Evolutionary conservation across 768 basidiomycete genomes (phyloP).

Genomic region (Leccinum disarticulatum): DNA sequence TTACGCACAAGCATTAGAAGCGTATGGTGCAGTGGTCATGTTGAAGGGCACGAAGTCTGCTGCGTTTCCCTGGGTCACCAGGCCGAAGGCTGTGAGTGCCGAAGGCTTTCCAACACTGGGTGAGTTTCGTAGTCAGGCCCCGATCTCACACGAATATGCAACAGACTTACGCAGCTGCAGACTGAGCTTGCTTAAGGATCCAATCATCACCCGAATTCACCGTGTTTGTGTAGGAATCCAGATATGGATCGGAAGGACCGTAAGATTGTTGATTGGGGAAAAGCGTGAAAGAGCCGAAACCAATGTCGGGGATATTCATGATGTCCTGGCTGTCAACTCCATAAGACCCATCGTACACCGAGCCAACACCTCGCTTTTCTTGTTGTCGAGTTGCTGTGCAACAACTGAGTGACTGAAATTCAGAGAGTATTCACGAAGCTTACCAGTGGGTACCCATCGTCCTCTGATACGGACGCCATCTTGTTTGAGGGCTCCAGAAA

Average conservation of each 20-base stretch:
- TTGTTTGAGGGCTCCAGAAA: constrained; percentile 31
- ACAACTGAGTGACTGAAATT: constrained; percentile 2
- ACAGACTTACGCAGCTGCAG: constrained; percentile 42
- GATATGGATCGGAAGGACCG: constrained; percentile 45
- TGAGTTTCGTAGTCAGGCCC: constrained; percentile 6
- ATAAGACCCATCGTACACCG: constrained; percentile 59
- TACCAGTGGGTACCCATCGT: constrained; percentile 58
- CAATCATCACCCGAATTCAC: constrained; percentile 52
- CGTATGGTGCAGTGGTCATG: constrained; percentile 43
- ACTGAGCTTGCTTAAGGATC: constrained; percentile 51
- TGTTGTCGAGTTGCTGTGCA: constrained; percentile 48
- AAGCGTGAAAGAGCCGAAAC: constrained; percentile 58
- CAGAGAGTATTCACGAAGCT: constrained; percentile 11
- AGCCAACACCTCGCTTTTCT: constrained; percentile 41
- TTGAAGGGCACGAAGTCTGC: constrained; percentile 65
- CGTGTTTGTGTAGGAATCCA: constrained; percentile 52
- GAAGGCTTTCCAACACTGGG: constrained; percentile 56
- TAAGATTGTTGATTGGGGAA: constrained; percentile 71
- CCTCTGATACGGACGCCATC: constrained; percentile 55
- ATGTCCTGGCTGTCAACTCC: constrained; percentile 72
- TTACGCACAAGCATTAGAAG: constrained; percentile 30
- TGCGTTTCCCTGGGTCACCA: constrained; percentile 56
- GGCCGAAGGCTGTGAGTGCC: constrained; percentile 55
- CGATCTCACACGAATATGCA: background rate
- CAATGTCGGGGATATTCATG: constrained; percentile 52